phyloP scores from a whole-genome alignment of 2,329 filamentous ascomycete species.

The Albophoma yamanashiensis region DNA sequence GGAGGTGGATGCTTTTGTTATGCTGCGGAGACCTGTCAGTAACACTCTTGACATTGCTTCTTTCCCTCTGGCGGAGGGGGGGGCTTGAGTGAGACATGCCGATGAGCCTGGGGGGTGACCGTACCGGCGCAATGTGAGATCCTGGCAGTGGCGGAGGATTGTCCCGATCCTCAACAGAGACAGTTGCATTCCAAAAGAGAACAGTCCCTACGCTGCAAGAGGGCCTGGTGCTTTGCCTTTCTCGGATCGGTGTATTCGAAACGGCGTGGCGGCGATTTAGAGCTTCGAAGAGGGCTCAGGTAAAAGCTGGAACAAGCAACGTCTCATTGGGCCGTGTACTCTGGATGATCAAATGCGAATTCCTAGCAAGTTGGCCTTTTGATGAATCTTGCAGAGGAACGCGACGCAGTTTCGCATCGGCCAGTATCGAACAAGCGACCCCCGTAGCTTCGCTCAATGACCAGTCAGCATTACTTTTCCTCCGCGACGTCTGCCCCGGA shows the following conservation, averaged over 20 bases:
- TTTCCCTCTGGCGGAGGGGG: constrained; percentile 12
- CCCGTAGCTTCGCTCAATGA: not conserved
- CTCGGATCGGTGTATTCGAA: constrained; percentile 8
- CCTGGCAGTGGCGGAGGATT: constrained; percentile 19
- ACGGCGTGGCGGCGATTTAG: constrained; percentile 11
- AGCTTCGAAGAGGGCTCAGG: constrained; percentile 8
- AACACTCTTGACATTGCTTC: constrained; percentile 22
- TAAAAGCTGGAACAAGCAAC: constrained; percentile 8
- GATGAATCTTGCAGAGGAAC: constrained; percentile 9
- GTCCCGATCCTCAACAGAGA: constrained; percentile 25
- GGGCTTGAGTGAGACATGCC: constrained; percentile 26
- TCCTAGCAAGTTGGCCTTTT: constrained; percentile 7
- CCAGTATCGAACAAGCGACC: constrained; percentile 8
- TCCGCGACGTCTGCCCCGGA: not conserved
- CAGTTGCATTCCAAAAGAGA: constrained; percentile 27
- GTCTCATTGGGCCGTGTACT: constrained; percentile 8
- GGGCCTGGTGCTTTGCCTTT: constrained; percentile 12
- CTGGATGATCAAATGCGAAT: constrained; percentile 9
- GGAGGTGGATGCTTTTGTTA: constrained; percentile 18
- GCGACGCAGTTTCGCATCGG: constrained; percentile 2
- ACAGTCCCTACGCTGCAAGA: constrained; percentile 9
- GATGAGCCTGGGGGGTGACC: constrained; percentile 15
- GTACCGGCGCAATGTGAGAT: constrained; percentile 22
- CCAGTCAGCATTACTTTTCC: constrained; percentile 5
- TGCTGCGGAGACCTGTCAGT: constrained; percentile 19